phyloP scores from a whole-genome alignment of 2,329 filamentous ascomycete species.

The Pseudodiploospora longispora region DNA sequence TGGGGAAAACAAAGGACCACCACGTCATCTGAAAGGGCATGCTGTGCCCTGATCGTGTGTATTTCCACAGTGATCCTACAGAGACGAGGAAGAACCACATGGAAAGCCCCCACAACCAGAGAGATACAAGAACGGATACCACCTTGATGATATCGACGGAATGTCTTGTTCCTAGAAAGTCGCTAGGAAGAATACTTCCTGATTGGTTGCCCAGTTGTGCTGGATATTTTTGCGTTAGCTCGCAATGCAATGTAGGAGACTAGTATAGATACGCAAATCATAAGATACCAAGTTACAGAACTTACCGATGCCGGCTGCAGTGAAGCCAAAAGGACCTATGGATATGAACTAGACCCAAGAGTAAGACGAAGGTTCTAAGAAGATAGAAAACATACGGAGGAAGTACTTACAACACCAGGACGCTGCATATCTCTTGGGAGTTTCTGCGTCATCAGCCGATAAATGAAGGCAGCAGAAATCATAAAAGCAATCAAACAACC shows the following conservation, averaged over 20 bases:
- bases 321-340: constrained; percentile 64
- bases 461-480: constrained; percentile 78
- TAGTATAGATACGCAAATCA: neutral
- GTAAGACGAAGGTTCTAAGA: neutral
- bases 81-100: constrained; percentile 79
- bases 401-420: constrained; percentile 55
- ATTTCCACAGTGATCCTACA: constrained; percentile 66
- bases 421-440: constrained; percentile 66
- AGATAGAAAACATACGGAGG: neutral
- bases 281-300: neutral
- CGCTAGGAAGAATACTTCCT: constrained; percentile 32
- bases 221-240: neutral
- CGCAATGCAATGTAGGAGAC: too few species aligned
- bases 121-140: constrained; percentile 51
- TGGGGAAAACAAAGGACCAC: constrained; percentile 77
- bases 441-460: constrained; percentile 82
- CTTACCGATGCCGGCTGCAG: constrained; percentile 33
- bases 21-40: constrained; percentile 79
- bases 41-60: constrained; percentile 45
- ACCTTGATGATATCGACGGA: constrained; percentile 37
- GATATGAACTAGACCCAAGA: constrained; percentile 55
- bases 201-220: constrained; percentile 39
- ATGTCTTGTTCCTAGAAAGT: constrained; percentile 34
- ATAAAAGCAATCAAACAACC: constrained; percentile 57
- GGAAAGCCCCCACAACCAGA: constrained; percentile 80